A percentile compares a stretch with the other conserved stretches of the same genome.
phyloP scores from a whole-genome alignment of 345 rosid species.

The Linum lewisii region DNA sequence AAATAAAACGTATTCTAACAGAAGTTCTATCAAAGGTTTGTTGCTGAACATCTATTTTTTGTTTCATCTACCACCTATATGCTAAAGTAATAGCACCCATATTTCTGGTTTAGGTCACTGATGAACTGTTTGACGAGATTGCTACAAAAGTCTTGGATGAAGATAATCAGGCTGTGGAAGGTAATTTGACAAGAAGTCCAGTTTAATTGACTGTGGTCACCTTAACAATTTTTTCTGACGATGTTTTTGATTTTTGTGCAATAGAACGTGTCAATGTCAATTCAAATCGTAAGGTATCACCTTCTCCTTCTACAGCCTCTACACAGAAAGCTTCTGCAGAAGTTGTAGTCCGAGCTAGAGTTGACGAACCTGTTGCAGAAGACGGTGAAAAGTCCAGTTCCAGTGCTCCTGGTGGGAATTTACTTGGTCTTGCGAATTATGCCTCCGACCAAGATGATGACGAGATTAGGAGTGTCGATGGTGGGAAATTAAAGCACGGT shows the following conservation, averaged over 20 bases:
- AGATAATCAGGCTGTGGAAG: conserved; percentile 50
- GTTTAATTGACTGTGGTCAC: not conserved
- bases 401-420: conserved; percentile 44
- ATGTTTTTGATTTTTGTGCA: conserved; percentile 22
- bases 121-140: conserved; percentile 91
- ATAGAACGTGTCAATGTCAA: conserved; percentile 26
- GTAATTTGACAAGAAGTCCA: conserved; percentile 26
- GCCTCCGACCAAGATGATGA: conserved; percentile 75
- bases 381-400: conserved; percentile 46
- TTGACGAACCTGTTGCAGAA: conserved; percentile 26
- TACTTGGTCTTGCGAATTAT: conserved; percentile 90
- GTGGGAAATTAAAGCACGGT: conserved; percentile 16
- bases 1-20: conserved; percentile 83
- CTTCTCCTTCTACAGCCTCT: conserved; percentile 28
- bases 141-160: conserved; percentile 80
- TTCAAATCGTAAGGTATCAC: conserved; percentile 31
- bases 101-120: conserved; percentile 64
- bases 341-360: conserved; percentile 37
- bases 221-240: conserved; percentile 1
- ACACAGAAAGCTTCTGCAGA: conserved; percentile 43
- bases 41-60: conserved; percentile 17
- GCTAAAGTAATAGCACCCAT: conserved; percentile 12
- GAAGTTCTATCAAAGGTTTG: conserved; percentile 90
- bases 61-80: conserved; percentile 6
- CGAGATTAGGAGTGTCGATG: conserved; percentile 22